A percentile compares a stretch with the other conserved stretches of the same genome.
These are phyloP conservation scores for Globisporangium mamillatum DNA, from an alignment of 352 stramenopile genomes.

Conservation along the genomic window DNA sequence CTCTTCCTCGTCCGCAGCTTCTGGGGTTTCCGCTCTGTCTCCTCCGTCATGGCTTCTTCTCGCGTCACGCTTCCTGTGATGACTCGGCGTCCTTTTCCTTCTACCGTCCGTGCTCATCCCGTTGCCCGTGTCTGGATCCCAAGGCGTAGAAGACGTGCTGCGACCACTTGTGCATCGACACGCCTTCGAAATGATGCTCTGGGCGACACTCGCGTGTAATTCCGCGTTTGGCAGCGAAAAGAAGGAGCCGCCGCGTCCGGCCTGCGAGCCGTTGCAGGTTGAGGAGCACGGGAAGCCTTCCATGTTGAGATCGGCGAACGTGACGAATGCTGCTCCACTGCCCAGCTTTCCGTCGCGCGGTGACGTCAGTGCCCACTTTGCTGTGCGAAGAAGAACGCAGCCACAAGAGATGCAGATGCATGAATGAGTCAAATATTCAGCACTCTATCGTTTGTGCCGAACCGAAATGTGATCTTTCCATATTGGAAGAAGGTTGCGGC, in stretches of 20 bases:
- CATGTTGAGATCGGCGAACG: constrained; percentile 81
- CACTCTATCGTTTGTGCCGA: background rate
- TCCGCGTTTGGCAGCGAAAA: constrained; percentile 42
- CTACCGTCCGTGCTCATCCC: background rate
- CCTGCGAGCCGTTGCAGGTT: constrained; percentile 67
- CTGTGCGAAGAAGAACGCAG: constrained; percentile 16
- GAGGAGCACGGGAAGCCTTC: constrained; percentile 79
- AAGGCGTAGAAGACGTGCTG: background rate
- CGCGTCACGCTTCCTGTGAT: background rate
- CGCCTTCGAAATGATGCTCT: constrained; percentile 38
- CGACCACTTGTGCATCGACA: constrained; percentile 29
- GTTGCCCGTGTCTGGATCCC: too few relatives aligned
- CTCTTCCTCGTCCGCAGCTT: too few relatives aligned
- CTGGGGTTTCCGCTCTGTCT: background rate
- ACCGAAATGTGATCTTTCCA: constrained; percentile 3
- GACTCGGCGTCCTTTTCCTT: background rate
- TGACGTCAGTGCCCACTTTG: constrained; percentile 70
- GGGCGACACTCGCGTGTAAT: constrained; percentile 52
- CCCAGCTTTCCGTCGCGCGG: constrained; percentile 28
- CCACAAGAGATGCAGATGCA: background rate
- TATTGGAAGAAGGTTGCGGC: background rate
- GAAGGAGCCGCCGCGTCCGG: constrained; percentile 67
- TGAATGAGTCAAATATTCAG: background rate
- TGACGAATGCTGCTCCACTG: constrained; percentile 31
- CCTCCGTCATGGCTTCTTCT: background rate